These are phyloP conservation scores for Trypanosoma cruzi DNA, from an alignment of 208 protist species.

Conservation along the genomic window DNA sequence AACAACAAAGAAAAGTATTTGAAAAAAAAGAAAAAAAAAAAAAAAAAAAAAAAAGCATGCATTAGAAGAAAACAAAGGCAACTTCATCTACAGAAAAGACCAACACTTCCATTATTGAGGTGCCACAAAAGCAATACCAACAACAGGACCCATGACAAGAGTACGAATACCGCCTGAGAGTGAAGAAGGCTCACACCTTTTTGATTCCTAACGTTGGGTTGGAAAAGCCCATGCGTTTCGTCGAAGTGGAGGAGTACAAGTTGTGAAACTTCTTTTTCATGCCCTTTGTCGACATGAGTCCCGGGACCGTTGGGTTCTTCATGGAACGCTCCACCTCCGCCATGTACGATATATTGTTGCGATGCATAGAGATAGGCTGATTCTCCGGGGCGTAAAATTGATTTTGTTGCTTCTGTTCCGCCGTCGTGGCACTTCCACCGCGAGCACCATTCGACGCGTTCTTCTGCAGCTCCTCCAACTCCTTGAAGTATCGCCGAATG, in stretches of 20 bases:
- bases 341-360: conserved; percentile 57
- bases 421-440: conserved; percentile 52
- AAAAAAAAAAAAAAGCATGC: not conserved
- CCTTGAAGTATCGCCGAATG: conserved; percentile 84
- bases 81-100: not conserved
- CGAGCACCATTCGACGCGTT: conserved; percentile 36
- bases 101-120: too few species aligned
- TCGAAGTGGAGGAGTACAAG: conserved; percentile 87
- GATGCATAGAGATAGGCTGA: conserved; percentile 55
- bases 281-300: conserved; percentile 90
- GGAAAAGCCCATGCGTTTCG: conserved; percentile 87
- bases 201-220: conserved; percentile 88
- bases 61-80: conserved; percentile 1
- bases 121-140: not conserved
- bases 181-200: conserved; percentile 56
- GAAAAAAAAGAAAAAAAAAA: not conserved
- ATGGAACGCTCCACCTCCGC: conserved; percentile 69
- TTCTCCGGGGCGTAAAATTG: conserved; percentile 73
- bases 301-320: conserved; percentile 88
- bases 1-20: not conserved
- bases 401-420: conserved; percentile 77
- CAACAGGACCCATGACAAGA: not conserved
- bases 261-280: conserved; percentile 94
- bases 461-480: conserved; percentile 59
- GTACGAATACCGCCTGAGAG: not conserved